These are phyloP conservation scores for Phaeotremella fagi DNA, from an alignment of 768 basidiomycete genomes.

Conservation along the genomic window DNA sequence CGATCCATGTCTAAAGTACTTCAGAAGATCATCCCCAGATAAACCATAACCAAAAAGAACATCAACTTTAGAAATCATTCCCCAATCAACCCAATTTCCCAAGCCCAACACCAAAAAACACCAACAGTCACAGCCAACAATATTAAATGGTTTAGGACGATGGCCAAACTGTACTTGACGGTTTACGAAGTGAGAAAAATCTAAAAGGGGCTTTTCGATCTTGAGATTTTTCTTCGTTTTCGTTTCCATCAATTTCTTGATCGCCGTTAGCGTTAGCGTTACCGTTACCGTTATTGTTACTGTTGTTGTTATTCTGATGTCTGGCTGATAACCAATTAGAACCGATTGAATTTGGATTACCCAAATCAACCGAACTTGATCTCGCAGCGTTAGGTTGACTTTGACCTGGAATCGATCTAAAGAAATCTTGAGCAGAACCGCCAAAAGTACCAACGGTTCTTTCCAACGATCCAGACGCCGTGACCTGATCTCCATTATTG, in stretches of 20 bases:
- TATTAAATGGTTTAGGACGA: background rate
- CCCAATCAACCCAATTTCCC: too few relatives aligned
- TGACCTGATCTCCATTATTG: background rate
- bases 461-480: background rate
- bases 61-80: too few relatives aligned
- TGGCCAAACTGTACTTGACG: conserved; percentile 1
- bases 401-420: background rate
- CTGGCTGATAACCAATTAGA: conserved; percentile 7
- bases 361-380: conserved; percentile 14
- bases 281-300: background rate
- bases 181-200: conserved; percentile 19
- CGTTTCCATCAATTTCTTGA: background rate
- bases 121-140: background rate
- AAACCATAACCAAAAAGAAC: too few relatives aligned
- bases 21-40: too few relatives aligned
- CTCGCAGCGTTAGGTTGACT: conserved; percentile 2
- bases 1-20: too few relatives aligned
- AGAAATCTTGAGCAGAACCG: background rate
- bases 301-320: background rate
- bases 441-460: background rate
- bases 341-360: background rate
- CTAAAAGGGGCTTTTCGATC: conserved; percentile 5
- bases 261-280: background rate
- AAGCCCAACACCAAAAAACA: background rate
- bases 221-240: background rate